A percentile compares a stretch with the other conserved stretches of the same genome.
Conservation (phyloP, 768 basidiomycete genomes). For the Glaciozyma antarctica region DNA sequence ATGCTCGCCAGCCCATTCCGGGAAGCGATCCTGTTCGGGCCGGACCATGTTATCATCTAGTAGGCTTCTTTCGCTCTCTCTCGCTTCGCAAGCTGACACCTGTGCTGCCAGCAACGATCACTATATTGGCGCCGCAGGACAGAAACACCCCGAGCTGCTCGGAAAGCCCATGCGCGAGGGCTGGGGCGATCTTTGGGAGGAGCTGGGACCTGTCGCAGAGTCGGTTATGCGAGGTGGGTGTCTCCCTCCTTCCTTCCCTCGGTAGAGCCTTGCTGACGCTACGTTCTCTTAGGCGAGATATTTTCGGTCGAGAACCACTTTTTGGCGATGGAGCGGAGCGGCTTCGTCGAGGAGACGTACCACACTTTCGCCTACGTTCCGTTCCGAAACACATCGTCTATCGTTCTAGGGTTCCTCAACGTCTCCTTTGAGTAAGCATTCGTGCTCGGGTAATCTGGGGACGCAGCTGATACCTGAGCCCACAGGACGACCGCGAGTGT, state of each 20-base stretch:
- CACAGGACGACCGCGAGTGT: conserved; percentile 4
- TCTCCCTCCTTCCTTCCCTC: background rate
- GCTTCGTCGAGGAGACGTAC: conserved; percentile 24
- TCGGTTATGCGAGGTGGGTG: background rate
- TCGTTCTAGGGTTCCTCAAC: conserved; percentile 19
- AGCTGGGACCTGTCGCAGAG: conserved; percentile 13
- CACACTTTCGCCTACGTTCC: conserved; percentile 25
- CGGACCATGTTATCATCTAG: conserved; percentile 16
- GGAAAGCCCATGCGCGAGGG: conserved; percentile 9
- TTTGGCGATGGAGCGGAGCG: conserved; percentile 22
- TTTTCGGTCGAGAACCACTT: conserved; percentile 15
- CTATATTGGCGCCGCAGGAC: conserved; percentile 21
- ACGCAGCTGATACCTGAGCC: background rate
- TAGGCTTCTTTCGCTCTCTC: background rate
- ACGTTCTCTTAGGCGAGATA: background rate
- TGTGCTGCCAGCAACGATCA: background rate
- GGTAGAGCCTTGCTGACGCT: background rate
- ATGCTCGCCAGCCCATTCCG: conserved; percentile 23
- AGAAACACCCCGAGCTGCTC: conserved; percentile 25
- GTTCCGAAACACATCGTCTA: background rate
- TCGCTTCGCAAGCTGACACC: background rate
- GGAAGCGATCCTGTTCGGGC: conserved; percentile 17
- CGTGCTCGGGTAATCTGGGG: too few species aligned
- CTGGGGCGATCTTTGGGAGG: conserved; percentile 30
- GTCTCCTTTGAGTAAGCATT: conserved; percentile 1